phyloP scores from a whole-genome alignment of 331 rosid species.

The Telfairia occidentalis region DNA sequence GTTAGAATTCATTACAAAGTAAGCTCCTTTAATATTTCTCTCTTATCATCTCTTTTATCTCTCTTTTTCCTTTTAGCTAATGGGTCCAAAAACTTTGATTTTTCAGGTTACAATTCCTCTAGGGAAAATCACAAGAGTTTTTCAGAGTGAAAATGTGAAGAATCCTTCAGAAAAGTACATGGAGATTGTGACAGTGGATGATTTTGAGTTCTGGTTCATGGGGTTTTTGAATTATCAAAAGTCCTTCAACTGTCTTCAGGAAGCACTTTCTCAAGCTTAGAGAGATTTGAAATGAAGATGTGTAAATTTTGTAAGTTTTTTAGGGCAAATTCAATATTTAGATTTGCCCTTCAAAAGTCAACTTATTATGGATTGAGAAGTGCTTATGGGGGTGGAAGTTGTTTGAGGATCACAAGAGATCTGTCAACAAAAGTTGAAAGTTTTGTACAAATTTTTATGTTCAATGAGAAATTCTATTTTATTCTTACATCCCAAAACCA shows the following conservation, averaged over 20 bases:
- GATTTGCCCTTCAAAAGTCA: background rate
- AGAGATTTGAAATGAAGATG: background rate
- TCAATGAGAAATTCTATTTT: background rate
- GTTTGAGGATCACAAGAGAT: background rate
- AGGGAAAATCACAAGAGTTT: background rate
- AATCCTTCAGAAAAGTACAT: constrained; percentile 5
- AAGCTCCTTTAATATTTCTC: background rate
- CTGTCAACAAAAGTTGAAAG: constrained; percentile 9
- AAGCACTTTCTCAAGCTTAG: constrained; percentile 12
- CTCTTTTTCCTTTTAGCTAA: background rate
- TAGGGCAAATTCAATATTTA: background rate
- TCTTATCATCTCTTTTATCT: background rate
- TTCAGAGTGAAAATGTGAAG: constrained; percentile 3
- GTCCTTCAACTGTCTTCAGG: background rate
- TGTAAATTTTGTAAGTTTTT: background rate
- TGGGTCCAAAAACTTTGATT: background rate
- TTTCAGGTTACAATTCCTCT: constrained; percentile 3
- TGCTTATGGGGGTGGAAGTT: background rate
- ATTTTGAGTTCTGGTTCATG: constrained; percentile 11
- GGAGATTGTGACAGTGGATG: constrained; percentile 5
- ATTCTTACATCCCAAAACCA: background rate
- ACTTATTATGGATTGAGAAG: background rate
- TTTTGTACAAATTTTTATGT: constrained; percentile 9
- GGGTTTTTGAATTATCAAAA: constrained; percentile 8
- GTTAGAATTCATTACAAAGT: constrained; percentile 1